Evolutionary conservation across 768 basidiomycete genomes (phyloP).

Genomic region (Panaeolus cyanescens): DNA sequence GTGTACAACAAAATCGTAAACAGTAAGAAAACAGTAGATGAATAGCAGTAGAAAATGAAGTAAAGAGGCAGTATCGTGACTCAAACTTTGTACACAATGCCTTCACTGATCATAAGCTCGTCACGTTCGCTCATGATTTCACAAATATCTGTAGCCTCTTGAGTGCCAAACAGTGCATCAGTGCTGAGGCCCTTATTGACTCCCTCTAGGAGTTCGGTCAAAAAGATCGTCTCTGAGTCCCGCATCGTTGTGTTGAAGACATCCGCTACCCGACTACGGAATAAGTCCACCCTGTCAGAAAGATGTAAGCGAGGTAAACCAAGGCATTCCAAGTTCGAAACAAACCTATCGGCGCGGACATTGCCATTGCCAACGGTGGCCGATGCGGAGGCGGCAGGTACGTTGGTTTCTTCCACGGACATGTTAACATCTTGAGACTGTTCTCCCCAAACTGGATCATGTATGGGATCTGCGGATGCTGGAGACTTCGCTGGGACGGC

Average conservation of each 20-base stretch:
- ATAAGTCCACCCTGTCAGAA: conserved; percentile 64
- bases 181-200: conserved; percentile 78
- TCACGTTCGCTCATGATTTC: conserved; percentile 76
- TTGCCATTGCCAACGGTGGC: conserved; percentile 39
- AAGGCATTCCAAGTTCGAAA: conserved; percentile 13
- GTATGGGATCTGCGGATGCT: conserved; percentile 33
- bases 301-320: conserved; percentile 8
- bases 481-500: conserved; percentile 26
- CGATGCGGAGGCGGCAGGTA: conserved; percentile 29
- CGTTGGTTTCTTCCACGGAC: conserved; percentile 43
- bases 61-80: conserved; percentile 7
- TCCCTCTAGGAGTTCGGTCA: conserved; percentile 66
- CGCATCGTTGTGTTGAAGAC: conserved; percentile 68
- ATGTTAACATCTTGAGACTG: conserved; percentile 69
- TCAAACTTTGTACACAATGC: conserved; percentile 83
- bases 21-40: conserved; percentile 2
- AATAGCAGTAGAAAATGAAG: background rate
- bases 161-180: conserved; percentile 72
- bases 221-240: conserved; percentile 76
- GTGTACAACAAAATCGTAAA: background rate
- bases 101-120: conserved; percentile 88
- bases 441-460: conserved; percentile 67
- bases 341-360: conserved; percentile 61
- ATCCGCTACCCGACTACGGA: conserved; percentile 76
- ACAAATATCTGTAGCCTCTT: conserved; percentile 76